Evolutionary conservation across 2,329 filamentous ascomycete genomes (phyloP).

Genomic region (Pochonia chlamydosporia): DNA sequence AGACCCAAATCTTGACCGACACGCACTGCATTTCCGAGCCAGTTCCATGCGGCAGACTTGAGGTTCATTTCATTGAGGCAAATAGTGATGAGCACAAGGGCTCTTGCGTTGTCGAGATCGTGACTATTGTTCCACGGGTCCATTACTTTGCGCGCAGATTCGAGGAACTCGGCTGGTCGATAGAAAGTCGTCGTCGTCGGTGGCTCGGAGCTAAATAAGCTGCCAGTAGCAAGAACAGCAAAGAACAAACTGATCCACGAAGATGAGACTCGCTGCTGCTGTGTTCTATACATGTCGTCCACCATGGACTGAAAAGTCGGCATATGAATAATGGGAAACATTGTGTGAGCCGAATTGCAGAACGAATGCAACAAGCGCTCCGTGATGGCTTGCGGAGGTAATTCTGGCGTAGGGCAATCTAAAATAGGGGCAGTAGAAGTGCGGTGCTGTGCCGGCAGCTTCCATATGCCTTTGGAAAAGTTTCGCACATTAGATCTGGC

Average conservation of each 20-base stretch:
- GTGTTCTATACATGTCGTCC: slow-evolving; percentile 68
- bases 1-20: slow-evolving; percentile 80
- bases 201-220: slow-evolving; percentile 58
- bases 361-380: slow-evolving; percentile 74
- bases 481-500: slow-evolving; percentile 68
- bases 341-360: slow-evolving; percentile 68
- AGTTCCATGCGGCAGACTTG: slow-evolving; percentile 79
- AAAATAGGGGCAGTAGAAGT: slow-evolving; percentile 41
- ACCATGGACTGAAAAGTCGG: slow-evolving; percentile 72
- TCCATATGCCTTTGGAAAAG: slow-evolving; percentile 74
- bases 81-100: slow-evolving; percentile 67
- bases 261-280: slow-evolving; percentile 50
- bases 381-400: slow-evolving; percentile 65
- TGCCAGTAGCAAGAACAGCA: slow-evolving; percentile 75
- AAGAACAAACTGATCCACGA: slow-evolving; percentile 80
- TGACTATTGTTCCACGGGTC: slow-evolving; percentile 80
- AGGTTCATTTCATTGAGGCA: slow-evolving; percentile 83
- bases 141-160: slow-evolving; percentile 61
- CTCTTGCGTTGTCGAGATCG: slow-evolving; percentile 68
- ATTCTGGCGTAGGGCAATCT: slow-evolving; percentile 50
- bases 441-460: slow-evolving; percentile 65
- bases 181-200: slow-evolving; percentile 47
- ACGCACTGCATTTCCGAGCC: slow-evolving; percentile 74
- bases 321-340: slow-evolving; percentile 85
- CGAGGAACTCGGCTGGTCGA: slow-evolving; percentile 59